phyloP scores from a whole-genome alignment of 805 yeast genomes.

The Yamadazyma tumulicola region DNA sequence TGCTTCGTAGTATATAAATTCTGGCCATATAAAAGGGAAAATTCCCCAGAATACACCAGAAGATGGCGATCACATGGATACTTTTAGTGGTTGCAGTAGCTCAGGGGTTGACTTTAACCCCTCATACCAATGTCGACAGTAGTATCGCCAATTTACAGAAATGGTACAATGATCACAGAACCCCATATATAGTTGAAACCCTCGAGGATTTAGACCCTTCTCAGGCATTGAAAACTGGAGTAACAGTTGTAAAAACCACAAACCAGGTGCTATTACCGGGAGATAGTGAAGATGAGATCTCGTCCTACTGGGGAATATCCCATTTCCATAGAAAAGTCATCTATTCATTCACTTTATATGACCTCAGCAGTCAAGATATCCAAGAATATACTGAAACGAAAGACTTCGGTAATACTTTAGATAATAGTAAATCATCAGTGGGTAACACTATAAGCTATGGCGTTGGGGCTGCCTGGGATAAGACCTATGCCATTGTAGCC shows the following conservation, averaged over 20 bases:
- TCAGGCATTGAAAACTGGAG: conserved; percentile 2
- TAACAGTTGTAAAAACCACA: conserved; percentile 2
- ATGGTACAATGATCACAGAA: conserved; percentile 5
- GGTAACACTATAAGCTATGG: conserved; percentile 13
- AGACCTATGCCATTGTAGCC: conserved; percentile 26
- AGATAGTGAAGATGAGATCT: conserved; percentile 5
- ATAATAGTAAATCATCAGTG: conserved; percentile 4
- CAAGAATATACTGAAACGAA: conserved; percentile 3
- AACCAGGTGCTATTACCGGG: conserved; percentile 6
- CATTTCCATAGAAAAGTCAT: background rate
- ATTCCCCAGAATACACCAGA: too few species aligned
- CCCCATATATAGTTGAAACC: conserved; percentile 2
- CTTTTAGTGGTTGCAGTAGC: background rate
- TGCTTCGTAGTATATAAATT: too few species aligned
- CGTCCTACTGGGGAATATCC: conserved; percentile 4
- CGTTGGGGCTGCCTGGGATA: conserved; percentile 13
- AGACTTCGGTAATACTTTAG: conserved; percentile 6
- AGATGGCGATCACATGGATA: too few species aligned
- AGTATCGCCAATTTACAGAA: conserved; percentile 2
- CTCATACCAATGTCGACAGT: conserved; percentile 3
- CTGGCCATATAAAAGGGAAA: too few species aligned
- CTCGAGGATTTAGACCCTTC: conserved; percentile 4
- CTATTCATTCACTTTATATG: conserved; percentile 3
- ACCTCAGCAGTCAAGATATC: background rate
- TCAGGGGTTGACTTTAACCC: conserved; percentile 1